Evolutionary conservation across 345 rosid species (phyloP).

Genomic region (Citrus hindsii): DNA sequence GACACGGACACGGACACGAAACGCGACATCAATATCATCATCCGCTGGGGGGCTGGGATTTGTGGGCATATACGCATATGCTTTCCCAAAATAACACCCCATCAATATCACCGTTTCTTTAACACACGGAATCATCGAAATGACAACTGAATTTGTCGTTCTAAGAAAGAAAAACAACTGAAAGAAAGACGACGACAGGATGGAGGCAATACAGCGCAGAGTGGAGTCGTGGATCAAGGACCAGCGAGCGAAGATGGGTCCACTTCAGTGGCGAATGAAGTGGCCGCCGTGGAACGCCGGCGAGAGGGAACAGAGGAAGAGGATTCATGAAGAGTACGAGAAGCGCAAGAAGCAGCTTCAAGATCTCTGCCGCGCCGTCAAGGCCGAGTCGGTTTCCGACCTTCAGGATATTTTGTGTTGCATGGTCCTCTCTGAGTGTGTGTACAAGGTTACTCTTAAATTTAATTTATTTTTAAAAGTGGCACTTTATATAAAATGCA

Average conservation of each 20-base stretch:
- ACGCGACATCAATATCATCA: not conserved
- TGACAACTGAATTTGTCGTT: not conserved
- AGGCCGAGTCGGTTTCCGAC: constrained; percentile 80
- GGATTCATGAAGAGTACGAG: constrained; percentile 74
- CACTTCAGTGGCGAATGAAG: constrained; percentile 65
- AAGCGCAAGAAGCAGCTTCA: constrained; percentile 66
- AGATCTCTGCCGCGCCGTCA: constrained; percentile 71
- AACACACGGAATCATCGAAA: not conserved
- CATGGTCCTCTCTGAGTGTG: constrained; percentile 96
- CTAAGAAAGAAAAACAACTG: not conserved
- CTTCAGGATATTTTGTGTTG: constrained; percentile 91
- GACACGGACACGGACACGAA: not conserved
- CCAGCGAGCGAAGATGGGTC: constrained; percentile 78
- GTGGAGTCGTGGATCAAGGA: constrained; percentile 92
- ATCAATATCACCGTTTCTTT: not conserved
- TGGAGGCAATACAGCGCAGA: constrained; percentile 68
- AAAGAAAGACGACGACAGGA: not conserved
- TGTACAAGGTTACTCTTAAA: constrained; percentile 55
- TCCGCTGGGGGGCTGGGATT: no score
- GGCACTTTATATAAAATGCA: no score
- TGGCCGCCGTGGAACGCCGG: constrained; percentile 79
- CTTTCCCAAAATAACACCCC: no score
- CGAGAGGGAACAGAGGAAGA: constrained; percentile 52
- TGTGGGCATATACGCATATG: no score
- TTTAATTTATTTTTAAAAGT: no score